Base-by-base conservation (phyloP, 495 filamentous ascomycete species). In the Trichocladium uniseriatum region DNA sequence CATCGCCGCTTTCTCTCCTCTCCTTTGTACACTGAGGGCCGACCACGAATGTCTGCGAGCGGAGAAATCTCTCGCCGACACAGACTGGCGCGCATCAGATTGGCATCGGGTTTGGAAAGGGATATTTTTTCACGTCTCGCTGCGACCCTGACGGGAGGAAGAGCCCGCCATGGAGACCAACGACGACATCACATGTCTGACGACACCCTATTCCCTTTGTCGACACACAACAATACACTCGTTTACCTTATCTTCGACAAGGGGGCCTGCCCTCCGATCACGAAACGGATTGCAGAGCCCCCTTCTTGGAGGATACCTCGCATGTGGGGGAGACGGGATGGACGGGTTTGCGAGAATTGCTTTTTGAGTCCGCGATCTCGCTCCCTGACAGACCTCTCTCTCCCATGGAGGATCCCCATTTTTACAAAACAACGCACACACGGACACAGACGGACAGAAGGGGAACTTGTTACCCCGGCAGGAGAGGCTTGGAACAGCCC, bases 21-120 rank as follows among this genome's bases (percentile, higher is more conserved):
- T 42, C 41, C 37, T 54, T 43, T 50, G 46, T 49, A 29, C 47
- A 41, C 42, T 47, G 47, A 44, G 19, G 22, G 36, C 31, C 19
- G 22, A 28, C 31, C 42, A 20, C 18, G 44, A 42, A 14, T 34
- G 42, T 45, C 32, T 28, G 32, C 32, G 48, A 48, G 53, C 47
- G 53, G 53, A 52, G 53, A 56, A 56, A 56, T 51, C 48, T 38
- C 53, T 49, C 43, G 22, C 27, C 31, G 43, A 50, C 52, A 55
- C 15, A 37, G 29, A 19, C 38, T 22, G 35, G 35, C 43, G 19
- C 16, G 7, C 34, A 41, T 34, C 39, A 45, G 45, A 19, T 44
- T 49, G 34, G 19, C 37, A 43, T 42, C 32, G 45, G 45, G 29
- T 13, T 38, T 19, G 27, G 41, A 39, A 51, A 32, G 45, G 52